Evolutionary conservation across 177 flowering plant genomes (phyloP), one percentile per base, ranked within the genome.

Genomic region (Vitis hybrid): DNA sequence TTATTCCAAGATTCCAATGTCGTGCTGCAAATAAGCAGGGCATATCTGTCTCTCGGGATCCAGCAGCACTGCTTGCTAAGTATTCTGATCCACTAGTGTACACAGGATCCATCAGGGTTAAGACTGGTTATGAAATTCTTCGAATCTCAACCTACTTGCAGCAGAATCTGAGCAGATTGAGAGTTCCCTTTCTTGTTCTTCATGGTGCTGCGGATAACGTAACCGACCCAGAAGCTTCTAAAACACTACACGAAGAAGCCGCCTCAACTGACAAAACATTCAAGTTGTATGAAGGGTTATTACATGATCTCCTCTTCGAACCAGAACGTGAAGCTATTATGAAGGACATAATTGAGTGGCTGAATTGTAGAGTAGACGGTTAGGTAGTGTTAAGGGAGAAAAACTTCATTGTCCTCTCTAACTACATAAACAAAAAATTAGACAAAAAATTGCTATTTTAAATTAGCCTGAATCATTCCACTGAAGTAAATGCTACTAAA

Each of bases 21-120:
- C 75, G 88, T 72, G 88, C 85, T n/a, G 97, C 93, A 64, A 83
- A 85, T 70, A 90, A 87, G 80, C 79, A 77, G 46, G 90, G 92
- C 58, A 60, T 70, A 50, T 80, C 78, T 9, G 97, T 94, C 27
- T 89, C 91, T 49, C 79, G 98, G 5, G 94, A 91, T 64, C 94
- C 97, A 0, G 87, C 81, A 62, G 97, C 93, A 19, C 79, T 92
- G 2, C 60, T 80, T 46, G 90, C 88, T 10, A 94, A 94, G 74
- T 94, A 94, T 70, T 91, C 98, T 1, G 98, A 94, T 52, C 97
- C 98, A 0, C 81, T 94, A 14, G 98, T 92, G 13, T 91, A 78
- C 78, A 94, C 92, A 1, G 98, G 98, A 66, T 78, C 92, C 30
- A 85, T 94, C 64, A 75, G 97, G 70, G 81, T 90, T 32, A 79